Evolutionary conservation across 1,284 basidiomycete species (phyloP), one percentile per base, ranked within the genome.

Genomic region (Coriolopsis trogii): DNA sequence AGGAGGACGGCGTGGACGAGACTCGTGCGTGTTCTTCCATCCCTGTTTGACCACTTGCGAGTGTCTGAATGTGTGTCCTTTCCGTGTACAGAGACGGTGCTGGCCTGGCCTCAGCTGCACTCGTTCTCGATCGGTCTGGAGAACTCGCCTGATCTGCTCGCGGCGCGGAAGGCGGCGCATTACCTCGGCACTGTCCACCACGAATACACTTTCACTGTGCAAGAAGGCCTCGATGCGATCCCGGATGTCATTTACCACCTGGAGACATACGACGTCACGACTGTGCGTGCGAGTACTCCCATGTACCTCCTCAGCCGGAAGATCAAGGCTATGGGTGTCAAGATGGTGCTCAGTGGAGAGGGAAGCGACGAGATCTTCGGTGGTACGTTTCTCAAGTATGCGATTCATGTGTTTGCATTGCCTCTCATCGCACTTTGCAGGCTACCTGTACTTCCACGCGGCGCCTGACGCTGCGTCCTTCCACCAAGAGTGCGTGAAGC

Each of bases 281-380:
- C 97, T 15, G 94, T 98, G 46, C 90, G 97, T 51, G 97, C 97
- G 4, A 95, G 92, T 63, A 98, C 96, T 6, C 96, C 97, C 15
- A 96, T 96, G 94, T 96, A 96, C 70, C 84, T 99, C 29, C 84
- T 99, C 53, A 94, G 91, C 69, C 84, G 97, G 51, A 99, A 99
- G 78, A 97, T 99, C 80, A 99, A 99, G 77, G 96, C 97, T 3
- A 99, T 95, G 91, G 97, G 97, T 59, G 97, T 99, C 59, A 99
- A 99, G 79, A 99, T 99, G 97, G 97, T 99, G 3, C 81, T 99
- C 33, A 94, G 91, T 58, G 97, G 97, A 29, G 97, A 99, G 73
- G 97, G 97, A 26, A 95, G 92, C 53, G 97, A 99, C 66, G 97
- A 99, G 74, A 95, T 99, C 60, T 86, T 98, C 49, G 97, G 97